Percentiles rank a stretch among this genome's conserved stretches.
Evolutionary conservation across 208 protist species (phyloP).

Genomic region (Leishmania guyanensis): DNA sequence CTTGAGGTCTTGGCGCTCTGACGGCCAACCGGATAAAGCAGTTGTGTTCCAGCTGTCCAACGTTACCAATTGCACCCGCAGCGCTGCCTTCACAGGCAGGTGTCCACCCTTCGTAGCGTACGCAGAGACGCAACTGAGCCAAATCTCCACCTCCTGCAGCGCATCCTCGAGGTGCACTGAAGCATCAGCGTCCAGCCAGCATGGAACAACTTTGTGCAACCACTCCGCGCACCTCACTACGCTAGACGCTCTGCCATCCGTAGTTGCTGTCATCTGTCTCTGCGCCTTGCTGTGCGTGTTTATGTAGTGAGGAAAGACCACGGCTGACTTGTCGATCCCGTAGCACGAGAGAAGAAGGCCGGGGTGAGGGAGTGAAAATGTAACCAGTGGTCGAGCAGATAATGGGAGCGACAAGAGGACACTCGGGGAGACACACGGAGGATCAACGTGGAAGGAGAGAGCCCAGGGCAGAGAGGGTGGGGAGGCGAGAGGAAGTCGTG

Average conservation of each 20-base stretch:
- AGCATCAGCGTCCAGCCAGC: conserved; percentile 6
- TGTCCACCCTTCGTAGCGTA: conserved; percentile 3
- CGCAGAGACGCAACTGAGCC: not conserved
- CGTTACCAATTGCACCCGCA: conserved; percentile 39
- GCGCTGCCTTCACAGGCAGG: conserved; percentile 45
- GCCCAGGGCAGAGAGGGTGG: not conserved
- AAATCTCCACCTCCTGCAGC: not conserved
- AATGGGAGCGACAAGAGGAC: not conserved
- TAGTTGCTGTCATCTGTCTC: not conserved
- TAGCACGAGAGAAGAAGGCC: not conserved
- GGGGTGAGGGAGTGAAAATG: not conserved
- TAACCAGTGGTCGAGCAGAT: not conserved
- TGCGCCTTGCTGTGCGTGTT: not conserved
- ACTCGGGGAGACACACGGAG: not conserved
- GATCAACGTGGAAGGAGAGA: not conserved
- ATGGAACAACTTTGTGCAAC: conserved; percentile 1
- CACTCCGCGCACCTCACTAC: conserved; percentile 10
- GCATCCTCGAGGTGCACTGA: not conserved
- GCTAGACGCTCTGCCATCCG: not conserved
- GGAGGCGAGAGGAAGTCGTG: not conserved
- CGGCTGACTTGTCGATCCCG: not conserved
- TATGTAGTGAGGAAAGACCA: not conserved
- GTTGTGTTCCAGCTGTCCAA: conserved; percentile 70
- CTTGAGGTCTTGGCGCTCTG: conserved; percentile 28
- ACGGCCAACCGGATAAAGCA: conserved; percentile 27